Evolutionary conservation across 306 rosid species (phyloP).

Genomic region (Pueraria montana): DNA sequence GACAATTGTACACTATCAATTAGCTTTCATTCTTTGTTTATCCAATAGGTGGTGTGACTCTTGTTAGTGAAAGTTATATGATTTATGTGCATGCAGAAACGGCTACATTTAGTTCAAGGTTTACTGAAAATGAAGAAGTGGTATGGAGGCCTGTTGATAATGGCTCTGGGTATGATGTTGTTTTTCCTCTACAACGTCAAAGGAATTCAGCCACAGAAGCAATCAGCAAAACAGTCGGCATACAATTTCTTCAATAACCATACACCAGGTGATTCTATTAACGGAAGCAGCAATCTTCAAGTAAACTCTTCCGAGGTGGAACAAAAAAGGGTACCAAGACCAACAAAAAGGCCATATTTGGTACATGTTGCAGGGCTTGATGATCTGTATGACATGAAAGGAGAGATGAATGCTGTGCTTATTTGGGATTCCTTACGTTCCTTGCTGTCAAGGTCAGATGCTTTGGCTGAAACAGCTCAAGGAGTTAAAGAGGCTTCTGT

Average conservation of each 20-base stretch:
- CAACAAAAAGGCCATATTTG: slow-evolving; percentile 59
- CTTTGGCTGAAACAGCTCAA: slow-evolving; percentile 81
- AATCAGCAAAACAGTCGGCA: slow-evolving; percentile 67
- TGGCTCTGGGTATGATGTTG: slow-evolving; percentile 68
- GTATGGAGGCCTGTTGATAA: slow-evolving; percentile 82
- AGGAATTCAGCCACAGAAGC: slow-evolving; percentile 66
- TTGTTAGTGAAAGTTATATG: slow-evolving; percentile 17
- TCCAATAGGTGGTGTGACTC: neutral
- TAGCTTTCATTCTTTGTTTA: slow-evolving; percentile 24
- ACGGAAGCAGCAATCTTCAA: slow-evolving; percentile 37
- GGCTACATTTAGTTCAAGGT: slow-evolving; percentile 41
- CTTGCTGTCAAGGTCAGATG: slow-evolving; percentile 80
- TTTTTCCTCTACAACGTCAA: slow-evolving; percentile 66
- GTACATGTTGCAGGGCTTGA: slow-evolving; percentile 68
- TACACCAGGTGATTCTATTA: slow-evolving; percentile 48
- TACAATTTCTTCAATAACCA: slow-evolving; percentile 69
- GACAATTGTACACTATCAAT: neutral
- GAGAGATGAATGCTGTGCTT: slow-evolving; percentile 65
- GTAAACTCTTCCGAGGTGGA: slow-evolving; percentile 45
- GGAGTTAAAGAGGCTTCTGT: slow-evolving; percentile 92
- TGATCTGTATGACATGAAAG: slow-evolving; percentile 60
- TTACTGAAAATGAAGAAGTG: slow-evolving; percentile 81
- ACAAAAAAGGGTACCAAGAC: slow-evolving; percentile 42
- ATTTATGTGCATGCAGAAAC: slow-evolving; percentile 49
- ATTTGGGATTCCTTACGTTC: slow-evolving; percentile 71